These are phyloP conservation scores for Linnemannia schmuckeri DNA, from an alignment of 192 early-diverging fungal species.

Conservation along the genomic window DNA sequence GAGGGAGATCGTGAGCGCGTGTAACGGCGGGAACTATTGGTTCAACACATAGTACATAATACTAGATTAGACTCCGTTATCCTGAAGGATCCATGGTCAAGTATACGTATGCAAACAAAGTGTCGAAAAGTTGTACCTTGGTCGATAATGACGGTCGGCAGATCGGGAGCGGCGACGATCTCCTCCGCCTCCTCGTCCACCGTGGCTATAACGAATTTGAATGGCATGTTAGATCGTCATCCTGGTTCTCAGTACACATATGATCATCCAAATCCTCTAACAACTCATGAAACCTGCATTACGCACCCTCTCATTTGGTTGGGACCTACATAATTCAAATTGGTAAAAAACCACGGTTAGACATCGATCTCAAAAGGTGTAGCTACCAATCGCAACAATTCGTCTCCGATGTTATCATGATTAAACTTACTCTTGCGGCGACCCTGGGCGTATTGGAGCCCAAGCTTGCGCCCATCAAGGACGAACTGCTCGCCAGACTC, in stretches of 20 bases:
- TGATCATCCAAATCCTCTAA: not conserved
- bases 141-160: conserved; percentile 48
- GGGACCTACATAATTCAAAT: conserved; percentile 13
- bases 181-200: conserved; percentile 17
- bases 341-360: not conserved
- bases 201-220: conserved; percentile 6
- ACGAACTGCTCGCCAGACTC: conserved; percentile 48
- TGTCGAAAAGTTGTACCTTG: conserved; percentile 22
- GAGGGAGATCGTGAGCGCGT: conserved; percentile 39
- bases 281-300: not conserved
- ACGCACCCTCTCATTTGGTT: conserved; percentile 55
- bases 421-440: conserved; percentile 49
- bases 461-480: conserved; percentile 48
- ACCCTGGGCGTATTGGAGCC: conserved; percentile 45
- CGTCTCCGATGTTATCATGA: not conserved
- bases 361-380: not conserved
- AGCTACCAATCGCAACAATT: not conserved
- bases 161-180: conserved; percentile 50
- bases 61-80: not conserved
- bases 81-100: not conserved
- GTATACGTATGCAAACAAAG: not conserved
- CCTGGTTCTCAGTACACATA: not conserved
- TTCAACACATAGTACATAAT: not conserved
- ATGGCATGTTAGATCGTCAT: not conserved
- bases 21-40: conserved; percentile 28